Evolutionary conservation across 257 asterid species (phyloP), one percentile per base, ranked within the genome.

Genomic region (Osmanthus fragrans): DNA sequence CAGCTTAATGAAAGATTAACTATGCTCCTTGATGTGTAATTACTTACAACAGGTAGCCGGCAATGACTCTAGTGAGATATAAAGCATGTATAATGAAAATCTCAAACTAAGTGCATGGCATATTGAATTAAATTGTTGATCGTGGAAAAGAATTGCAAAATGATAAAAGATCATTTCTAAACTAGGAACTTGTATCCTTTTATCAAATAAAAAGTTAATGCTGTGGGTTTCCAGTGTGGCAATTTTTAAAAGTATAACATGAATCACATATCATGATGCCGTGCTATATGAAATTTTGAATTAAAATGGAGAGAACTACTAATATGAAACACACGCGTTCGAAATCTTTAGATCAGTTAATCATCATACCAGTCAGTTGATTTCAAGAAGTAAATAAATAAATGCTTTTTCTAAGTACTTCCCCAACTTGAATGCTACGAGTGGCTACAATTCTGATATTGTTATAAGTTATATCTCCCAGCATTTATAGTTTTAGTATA

Each of bases 401-500:
- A 63, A 63, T 9, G 34, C 6, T 36, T 0, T 63, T 63, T 12
- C 69, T 63, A 7, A 63, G 13, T 27, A 25, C 36, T 25, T 25
- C 5, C 69, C 15, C 33, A 27, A 27, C 69, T 25, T 63, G 34
- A 34, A 63, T 63, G 25, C 18, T 27, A 23, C 18, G 6, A 63
- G 11, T 9, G 36, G 69, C 69, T 63, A 63, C 36, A 63, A 25
- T 25, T 63, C 27, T 63, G 69, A 63, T 63, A 27, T 8, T 63
- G 33, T 63, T 25, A 25, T 5, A 63, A 9, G 69, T 63, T 9
- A 63, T 2, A 8, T 9, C 60, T 32, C 54, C 73, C 33, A 0
- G 69, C 63, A 29, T 67, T 37, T 76, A 58, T 71, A 72, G 42
- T 74, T 80, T 63, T 63, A 2, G 60, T 47, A n/a, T 73, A 30